A percentile compares a stretch with the other conserved stretches of the same genome.
Conservation (phyloP, 345 rosid genomes). For the Hypericum androsaemum region DNA sequence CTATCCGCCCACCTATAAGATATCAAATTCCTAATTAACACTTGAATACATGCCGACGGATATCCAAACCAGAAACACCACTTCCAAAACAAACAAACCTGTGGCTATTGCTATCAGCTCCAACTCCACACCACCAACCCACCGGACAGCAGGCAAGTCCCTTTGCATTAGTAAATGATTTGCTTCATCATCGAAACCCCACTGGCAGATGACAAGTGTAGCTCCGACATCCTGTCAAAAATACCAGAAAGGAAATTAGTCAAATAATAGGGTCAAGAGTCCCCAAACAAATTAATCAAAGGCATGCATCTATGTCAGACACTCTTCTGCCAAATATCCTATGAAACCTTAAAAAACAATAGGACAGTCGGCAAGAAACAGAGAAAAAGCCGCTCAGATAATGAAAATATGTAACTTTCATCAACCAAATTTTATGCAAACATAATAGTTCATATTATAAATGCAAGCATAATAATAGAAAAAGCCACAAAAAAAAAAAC, state of each 20-base stretch:
- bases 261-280: no score
- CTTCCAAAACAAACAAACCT: constrained; percentile 28
- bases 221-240: constrained; percentile 85
- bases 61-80: no score
- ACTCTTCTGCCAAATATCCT: no score
- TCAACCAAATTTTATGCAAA: no score
- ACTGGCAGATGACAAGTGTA: constrained; percentile 92
- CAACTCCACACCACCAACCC: constrained; percentile 99
- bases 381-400: no score
- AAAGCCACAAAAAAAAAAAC: not conserved
- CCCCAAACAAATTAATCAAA: not conserved
- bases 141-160: constrained; percentile 93
- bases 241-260: not conserved
- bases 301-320: not conserved
- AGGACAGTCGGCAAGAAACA: no score
- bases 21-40: constrained; percentile 10
- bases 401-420: no score
- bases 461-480: no score
- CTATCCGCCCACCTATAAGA: constrained; percentile 80
- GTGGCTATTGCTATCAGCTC: constrained; percentile 98
- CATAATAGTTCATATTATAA: no score
- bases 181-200: constrained; percentile 99
- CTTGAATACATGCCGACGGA: not conserved
- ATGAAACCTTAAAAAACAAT: no score
- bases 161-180: constrained; percentile 93